Evolutionary conservation across 176 grass and related monocot species (phyloP), one percentile per base, ranked within the genome.

Genomic region (Triticum urartu): DNA sequence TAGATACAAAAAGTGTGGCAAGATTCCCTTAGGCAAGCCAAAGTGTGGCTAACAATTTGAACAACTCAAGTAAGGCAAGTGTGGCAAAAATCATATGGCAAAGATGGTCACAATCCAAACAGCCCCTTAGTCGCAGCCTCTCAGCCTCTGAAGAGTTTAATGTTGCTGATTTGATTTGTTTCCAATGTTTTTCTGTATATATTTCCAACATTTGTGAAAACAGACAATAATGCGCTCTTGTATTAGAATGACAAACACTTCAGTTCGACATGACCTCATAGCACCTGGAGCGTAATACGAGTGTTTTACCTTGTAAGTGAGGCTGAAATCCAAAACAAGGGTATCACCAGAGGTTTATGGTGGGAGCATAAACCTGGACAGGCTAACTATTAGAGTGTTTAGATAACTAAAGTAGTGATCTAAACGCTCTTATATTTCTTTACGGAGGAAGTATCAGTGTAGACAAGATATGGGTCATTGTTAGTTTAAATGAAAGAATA

Each of bases 211-310:
- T 50, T 3, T 75, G 6, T 68, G 21, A 32, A 26, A 63, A 72
- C 40, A 73, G 24, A 68, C 6, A 1, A 3, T 73, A 30, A n/a
- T 90, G 24, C 20, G 22, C 7, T 62, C 67, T 32, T 63, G 5
- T 24, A 30, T 60, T 81, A 76, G 59, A 76, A 26, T 80, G 68
- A 21, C 22, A 76, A 68, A 68, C 26, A 68, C 5, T 34, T 80
- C 52, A 2, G 6, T 61, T 75, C 59, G 2, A 22, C 11, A 76
- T 39, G 4, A 15, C 79, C 76, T 79, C 18, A 59, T 59, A 59
- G 56, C 56, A 21, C 56, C 56, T 59, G 56, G 56, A 59, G 56
- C 56, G 6, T 21, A 59, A 59, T 59, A 0, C 0, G 7, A 59
- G 12, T 78, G n/a, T 11, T 63, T 1, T 82, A 60, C 7, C 50